Conservation (phyloP, 2,329 filamentous ascomycete species). For the Colletotrichum lupini region DNA sequence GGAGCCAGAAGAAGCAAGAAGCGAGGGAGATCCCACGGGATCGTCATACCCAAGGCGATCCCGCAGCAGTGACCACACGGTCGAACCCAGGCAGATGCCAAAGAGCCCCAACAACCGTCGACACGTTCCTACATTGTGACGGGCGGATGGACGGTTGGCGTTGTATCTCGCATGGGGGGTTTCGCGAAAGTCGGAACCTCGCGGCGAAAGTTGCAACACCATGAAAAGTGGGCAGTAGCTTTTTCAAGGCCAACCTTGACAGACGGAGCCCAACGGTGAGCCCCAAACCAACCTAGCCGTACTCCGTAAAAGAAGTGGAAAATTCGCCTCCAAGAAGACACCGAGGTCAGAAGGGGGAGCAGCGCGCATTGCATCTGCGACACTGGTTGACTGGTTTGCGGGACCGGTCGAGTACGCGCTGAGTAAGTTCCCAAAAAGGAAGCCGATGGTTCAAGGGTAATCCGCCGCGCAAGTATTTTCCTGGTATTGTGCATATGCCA, state of each 20-base stretch:
- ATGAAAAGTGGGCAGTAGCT: background rate
- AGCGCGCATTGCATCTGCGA: conserved; percentile 16
- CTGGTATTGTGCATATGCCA: background rate
- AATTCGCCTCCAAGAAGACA: background rate
- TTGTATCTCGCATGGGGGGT: conserved; percentile 8
- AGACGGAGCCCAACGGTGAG: background rate
- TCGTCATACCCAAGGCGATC: conserved; percentile 30
- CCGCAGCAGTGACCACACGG: background rate
- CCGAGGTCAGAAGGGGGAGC: background rate
- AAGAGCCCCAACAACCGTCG: background rate
- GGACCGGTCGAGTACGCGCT: conserved; percentile 10
- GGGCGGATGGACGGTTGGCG: conserved; percentile 2
- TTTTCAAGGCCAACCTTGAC: background rate
- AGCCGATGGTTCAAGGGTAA: conserved; percentile 24
- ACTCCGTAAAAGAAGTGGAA: background rate
- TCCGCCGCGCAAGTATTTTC: background rate
- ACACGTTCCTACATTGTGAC: conserved; percentile 3
- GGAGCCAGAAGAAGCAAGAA: conserved; percentile 25
- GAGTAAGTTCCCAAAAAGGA: conserved; percentile 17
- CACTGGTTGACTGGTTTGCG: conserved; percentile 5
- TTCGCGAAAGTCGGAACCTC: background rate
- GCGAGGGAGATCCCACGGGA: conserved; percentile 32
- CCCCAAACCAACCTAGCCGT: background rate
- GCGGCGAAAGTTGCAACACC: background rate
- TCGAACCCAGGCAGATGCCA: background rate